Conservation (phyloP, 805 yeast genomes). For the Myxozyma lipomycoides region DNA sequence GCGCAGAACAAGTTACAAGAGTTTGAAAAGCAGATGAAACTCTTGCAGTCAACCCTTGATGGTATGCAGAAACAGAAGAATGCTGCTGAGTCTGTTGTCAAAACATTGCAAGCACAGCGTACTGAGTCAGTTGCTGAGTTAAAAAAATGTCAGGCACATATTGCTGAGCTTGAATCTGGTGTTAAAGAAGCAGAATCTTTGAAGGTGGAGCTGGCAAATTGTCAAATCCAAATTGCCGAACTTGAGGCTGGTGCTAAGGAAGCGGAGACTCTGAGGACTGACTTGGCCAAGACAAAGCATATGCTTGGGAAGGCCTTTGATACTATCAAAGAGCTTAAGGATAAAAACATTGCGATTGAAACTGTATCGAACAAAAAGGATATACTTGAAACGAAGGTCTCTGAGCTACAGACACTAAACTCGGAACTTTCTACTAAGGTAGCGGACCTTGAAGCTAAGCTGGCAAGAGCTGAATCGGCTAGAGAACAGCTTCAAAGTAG, state of each 20-base stretch:
- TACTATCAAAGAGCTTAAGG: background rate
- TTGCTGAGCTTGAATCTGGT: background rate
- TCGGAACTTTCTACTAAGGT: background rate
- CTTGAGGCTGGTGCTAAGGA: background rate
- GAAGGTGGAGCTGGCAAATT: background rate
- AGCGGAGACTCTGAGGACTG: background rate
- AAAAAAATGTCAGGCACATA: background rate
- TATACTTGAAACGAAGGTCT: conserved; percentile 1
- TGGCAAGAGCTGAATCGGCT: background rate
- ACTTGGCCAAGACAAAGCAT: background rate
- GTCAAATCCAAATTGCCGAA: conserved; percentile 2
- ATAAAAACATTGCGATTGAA: background rate
- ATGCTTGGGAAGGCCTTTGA: background rate
- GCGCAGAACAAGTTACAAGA: conserved; percentile 16
- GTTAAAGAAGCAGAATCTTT: background rate
- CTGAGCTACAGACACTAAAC: background rate
- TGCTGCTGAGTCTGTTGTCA: background rate
- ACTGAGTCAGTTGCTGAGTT: conserved; percentile 3
- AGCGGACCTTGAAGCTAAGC: background rate
- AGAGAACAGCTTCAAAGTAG: background rate
- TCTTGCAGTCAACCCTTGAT: background rate
- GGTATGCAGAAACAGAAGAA: conserved; percentile 9
- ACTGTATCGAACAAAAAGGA: background rate
- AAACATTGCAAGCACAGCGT: conserved; percentile 1
- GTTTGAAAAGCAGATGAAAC: conserved; percentile 24